Evolutionary conservation across 345 rosid species (phyloP).

Genomic region (thale cress (Arabidopsis thaliana)): DNA sequence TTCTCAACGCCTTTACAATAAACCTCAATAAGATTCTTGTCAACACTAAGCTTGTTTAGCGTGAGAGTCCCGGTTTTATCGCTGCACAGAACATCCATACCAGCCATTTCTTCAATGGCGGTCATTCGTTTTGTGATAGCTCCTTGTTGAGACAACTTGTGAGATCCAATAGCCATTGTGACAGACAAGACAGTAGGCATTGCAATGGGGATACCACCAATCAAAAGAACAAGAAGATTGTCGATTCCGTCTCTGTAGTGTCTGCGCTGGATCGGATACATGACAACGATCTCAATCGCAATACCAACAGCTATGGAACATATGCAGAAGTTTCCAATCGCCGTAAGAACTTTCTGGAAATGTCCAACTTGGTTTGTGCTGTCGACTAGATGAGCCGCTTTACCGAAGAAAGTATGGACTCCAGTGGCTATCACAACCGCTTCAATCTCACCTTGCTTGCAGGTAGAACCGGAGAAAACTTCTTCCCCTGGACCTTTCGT

Average conservation of each 20-base stretch:
- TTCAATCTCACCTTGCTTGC: constrained; percentile 90
- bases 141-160: constrained; percentile 74
- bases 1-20: constrained; percentile 67
- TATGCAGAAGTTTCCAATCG: constrained; percentile 91
- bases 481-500: constrained; percentile 74
- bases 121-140: constrained; percentile 95
- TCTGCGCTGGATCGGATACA: constrained; percentile 82
- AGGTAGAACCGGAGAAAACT: constrained; percentile 83
- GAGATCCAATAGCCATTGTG: constrained; percentile 93
- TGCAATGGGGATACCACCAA: constrained; percentile 92
- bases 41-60: constrained; percentile 81
- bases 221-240: constrained; percentile 82
- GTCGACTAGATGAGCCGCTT: constrained; percentile 92
- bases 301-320: constrained; percentile 75
- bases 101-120: constrained; percentile 92
- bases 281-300: constrained; percentile 68
- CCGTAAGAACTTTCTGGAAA: constrained; percentile 79
- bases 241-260: constrained; percentile 76
- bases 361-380: constrained; percentile 89
- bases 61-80: constrained; percentile 90
- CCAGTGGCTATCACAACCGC: constrained; percentile 91
- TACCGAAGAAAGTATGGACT: constrained; percentile 86
- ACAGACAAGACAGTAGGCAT: constrained; percentile 81
- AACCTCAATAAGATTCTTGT: constrained; percentile 75
- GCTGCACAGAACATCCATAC: constrained; percentile 92